A percentile compares a stretch with the other conserved stretches of the same genome.
Evolutionary conservation across 345 rosid genomes (phyloP).

Genomic region (Pelargonium nanum): DNA sequence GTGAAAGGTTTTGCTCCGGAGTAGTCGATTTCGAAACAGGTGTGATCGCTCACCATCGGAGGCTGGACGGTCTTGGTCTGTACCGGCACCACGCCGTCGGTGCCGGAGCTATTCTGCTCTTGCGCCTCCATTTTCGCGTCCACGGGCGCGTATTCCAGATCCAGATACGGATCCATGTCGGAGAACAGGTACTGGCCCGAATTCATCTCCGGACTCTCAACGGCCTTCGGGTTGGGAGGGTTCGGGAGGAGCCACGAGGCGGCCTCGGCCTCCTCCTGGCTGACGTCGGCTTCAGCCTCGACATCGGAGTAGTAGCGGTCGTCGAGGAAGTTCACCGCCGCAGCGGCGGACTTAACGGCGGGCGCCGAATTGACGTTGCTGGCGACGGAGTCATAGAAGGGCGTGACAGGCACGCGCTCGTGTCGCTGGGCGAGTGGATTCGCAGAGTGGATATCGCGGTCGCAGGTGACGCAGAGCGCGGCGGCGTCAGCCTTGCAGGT

Average conservation of each 20-base stretch:
- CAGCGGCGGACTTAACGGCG: constrained; percentile 20
- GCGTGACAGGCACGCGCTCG: constrained; percentile 73
- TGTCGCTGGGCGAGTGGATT: constrained; percentile 89
- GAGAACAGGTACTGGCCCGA: constrained; percentile 58
- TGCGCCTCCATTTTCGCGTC: constrained; percentile 55
- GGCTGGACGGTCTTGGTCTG: constrained; percentile 27
- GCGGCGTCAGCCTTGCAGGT: constrained; percentile 99
- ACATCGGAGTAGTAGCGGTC: constrained; percentile 33
- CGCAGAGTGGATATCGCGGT: constrained; percentile 94
- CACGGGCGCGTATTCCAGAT: constrained; percentile 50
- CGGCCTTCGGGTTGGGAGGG: constrained; percentile 55
- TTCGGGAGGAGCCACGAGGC: constrained; percentile 72
- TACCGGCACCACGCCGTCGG: constrained; percentile 85
- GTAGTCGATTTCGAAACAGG: constrained; percentile 54
- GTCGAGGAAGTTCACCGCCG: constrained; percentile 37
- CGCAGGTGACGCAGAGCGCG: constrained; percentile 89
- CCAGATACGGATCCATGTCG: constrained; percentile 69
- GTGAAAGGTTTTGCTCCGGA: constrained; percentile 12
- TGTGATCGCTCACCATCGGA: constrained; percentile 34
- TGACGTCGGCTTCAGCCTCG: constrained; percentile 40
- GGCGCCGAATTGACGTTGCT: constrained; percentile 17
- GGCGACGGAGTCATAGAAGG: constrained; percentile 51
- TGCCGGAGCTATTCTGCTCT: constrained; percentile 70
- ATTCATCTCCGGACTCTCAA: constrained; percentile 44
- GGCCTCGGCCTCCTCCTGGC: constrained; percentile 90